These are phyloP conservation scores for Blastobotrys malaysiensis DNA, from an alignment of 1,139 yeast genomes.

Conservation along the genomic window DNA sequence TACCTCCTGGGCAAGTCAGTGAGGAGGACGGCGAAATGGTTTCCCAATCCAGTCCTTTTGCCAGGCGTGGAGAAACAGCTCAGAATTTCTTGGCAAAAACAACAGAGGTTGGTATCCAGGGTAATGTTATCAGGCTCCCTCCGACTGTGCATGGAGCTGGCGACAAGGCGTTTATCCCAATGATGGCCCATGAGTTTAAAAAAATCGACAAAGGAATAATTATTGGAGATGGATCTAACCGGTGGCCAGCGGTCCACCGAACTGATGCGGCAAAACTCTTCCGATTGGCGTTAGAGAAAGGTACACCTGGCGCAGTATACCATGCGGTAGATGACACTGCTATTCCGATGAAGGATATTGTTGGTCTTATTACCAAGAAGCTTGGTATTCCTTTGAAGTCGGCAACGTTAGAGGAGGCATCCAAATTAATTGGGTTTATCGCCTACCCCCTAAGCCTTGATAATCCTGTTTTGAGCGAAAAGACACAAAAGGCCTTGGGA, in stretches of 20 bases:
- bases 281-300: constrained; percentile 14
- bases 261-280: no score
- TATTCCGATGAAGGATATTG: constrained; percentile 26
- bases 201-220: constrained; percentile 23
- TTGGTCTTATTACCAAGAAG: constrained; percentile 25
- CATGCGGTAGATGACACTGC: constrained; percentile 29
- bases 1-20: neutral
- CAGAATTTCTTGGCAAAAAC: neutral
- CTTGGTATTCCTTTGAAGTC: constrained; percentile 15
- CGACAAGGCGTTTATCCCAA: no score
- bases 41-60: neutral
- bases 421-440: constrained; percentile 1
- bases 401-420: constrained; percentile 1
- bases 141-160: constrained; percentile 1
- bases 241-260: neutral
- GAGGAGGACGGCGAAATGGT: neutral
- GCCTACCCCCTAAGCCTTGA: neutral
- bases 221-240: constrained; percentile 26
- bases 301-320: constrained; percentile 15
- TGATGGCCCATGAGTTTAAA: neutral
- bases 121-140: neutral
- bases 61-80: neutral
- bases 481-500: constrained; percentile 8
- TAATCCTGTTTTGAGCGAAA: constrained; percentile 1
- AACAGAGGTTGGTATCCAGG: neutral